A percentile compares a stretch with the other conserved stretches of the same genome.
Conservation (phyloP, 1,139 yeast species). For the Zygosaccharomyces pseudobailii region DNA sequence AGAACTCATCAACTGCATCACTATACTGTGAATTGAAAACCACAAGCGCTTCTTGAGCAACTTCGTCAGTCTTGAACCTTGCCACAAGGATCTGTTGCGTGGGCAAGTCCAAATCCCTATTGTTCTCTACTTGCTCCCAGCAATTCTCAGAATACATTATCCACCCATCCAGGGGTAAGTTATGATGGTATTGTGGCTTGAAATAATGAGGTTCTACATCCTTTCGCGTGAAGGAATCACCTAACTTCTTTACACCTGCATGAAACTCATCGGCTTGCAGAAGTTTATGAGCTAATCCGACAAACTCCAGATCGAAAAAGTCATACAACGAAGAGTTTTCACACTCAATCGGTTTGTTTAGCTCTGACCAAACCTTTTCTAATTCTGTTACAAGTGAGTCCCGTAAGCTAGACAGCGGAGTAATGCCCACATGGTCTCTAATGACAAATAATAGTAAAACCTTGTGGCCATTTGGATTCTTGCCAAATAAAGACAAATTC, state of each 20-base stretch:
- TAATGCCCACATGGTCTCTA: constrained; percentile 85
- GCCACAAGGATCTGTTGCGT: constrained; percentile 95
- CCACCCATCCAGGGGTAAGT: constrained; percentile 95
- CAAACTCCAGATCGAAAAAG: constrained; percentile 81
- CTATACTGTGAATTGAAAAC: constrained; percentile 23
- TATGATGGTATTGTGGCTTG: constrained; percentile 71
- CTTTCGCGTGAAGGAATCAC: constrained; percentile 43
- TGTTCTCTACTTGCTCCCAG: constrained; percentile 90
- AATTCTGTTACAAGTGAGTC: constrained; percentile 67
- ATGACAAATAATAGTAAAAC: constrained; percentile 81
- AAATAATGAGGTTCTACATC: constrained; percentile 42
- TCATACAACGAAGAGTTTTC: constrained; percentile 53
- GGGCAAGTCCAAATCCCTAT: constrained; percentile 91
- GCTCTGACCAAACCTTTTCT: constrained; percentile 67
- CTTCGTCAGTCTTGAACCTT: constrained; percentile 90
- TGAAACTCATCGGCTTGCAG: constrained; percentile 70
- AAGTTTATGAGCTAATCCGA: constrained; percentile 79
- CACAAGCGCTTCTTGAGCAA: constrained; percentile 39
- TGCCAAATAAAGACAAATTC: constrained; percentile 68
- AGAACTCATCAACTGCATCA: constrained; percentile 13
- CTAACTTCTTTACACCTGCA: constrained; percentile 58
- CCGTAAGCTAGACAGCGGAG: constrained; percentile 72
- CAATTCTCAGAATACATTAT: constrained; percentile 82
- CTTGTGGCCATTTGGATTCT: constrained; percentile 45
- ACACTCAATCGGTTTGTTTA: constrained; percentile 68